A percentile compares a stretch with the other conserved stretches of the same genome.
These are phyloP conservation scores for Puccinia horiana DNA, from an alignment of 1,284 basidiomycete species.

Conservation along the genomic window DNA sequence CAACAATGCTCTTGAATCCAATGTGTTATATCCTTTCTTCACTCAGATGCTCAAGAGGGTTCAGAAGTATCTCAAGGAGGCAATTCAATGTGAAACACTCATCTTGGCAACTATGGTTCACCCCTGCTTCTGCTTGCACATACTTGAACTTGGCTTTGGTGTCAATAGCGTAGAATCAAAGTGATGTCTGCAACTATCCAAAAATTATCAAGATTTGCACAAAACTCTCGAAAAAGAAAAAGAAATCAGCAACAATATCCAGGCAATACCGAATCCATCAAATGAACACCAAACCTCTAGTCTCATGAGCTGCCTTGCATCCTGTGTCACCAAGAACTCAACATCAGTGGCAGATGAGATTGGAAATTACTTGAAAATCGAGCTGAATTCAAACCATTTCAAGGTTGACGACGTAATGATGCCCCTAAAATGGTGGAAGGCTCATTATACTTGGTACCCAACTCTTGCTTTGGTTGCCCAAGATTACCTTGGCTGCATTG, in stretches of 20 bases:
- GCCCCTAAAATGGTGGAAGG: conserved; percentile 12
- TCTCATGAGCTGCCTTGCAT: neutral
- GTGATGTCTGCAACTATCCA: neutral
- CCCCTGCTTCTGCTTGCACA: neutral
- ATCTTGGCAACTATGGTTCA: conserved; percentile 1
- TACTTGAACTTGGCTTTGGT: neutral
- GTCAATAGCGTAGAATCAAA: neutral
- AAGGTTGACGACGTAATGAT: neutral
- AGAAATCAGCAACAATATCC: neutral
- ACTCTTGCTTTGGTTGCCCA: neutral
- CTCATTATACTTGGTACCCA: neutral
- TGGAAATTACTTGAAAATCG: neutral
- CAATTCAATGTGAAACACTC: neutral
- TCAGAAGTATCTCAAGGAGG: neutral
- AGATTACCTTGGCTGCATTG: neutral
- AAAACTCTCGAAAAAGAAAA: neutral
- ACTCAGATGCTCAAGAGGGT: neutral
- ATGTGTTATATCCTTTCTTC: neutral
- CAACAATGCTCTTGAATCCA: neutral
- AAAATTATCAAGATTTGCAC: neutral
- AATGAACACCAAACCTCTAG: neutral
- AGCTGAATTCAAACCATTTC: neutral
- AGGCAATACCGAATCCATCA: neutral
- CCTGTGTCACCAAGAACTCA: neutral
- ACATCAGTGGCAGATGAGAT: neutral